Percentiles rank a stretch among this genome's conserved stretches.
These are phyloP conservation scores for Niveomyces coronatus DNA, from an alignment of 2,329 filamentous ascomycete species.

Conservation along the genomic window DNA sequence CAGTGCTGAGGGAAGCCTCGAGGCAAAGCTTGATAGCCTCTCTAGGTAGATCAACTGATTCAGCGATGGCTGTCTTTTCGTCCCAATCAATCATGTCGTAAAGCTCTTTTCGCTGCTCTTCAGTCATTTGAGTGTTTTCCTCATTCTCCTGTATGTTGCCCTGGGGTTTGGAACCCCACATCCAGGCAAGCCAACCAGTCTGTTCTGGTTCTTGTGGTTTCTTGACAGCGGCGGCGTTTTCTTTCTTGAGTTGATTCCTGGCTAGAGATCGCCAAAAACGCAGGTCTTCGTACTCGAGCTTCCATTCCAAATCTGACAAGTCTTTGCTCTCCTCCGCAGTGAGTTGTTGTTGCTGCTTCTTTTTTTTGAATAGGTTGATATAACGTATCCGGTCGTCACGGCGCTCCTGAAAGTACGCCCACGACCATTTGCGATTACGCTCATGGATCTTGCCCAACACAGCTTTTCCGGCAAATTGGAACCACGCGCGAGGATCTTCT, in stretches of 20 bases:
- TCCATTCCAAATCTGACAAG: constrained; percentile 68
- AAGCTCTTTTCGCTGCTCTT: constrained; percentile 90
- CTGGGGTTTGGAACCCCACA: constrained; percentile 72
- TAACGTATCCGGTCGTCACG: constrained; percentile 83
- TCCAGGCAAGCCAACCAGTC: constrained; percentile 85
- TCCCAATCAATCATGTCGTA: constrained; percentile 98
- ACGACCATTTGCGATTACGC: constrained; percentile 84
- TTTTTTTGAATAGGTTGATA: constrained; percentile 93
- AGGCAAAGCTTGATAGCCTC: constrained; percentile 90
- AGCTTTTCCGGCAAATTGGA: constrained; percentile 81
- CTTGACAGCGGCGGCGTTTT: constrained; percentile 83
- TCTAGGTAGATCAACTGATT: constrained; percentile 78
- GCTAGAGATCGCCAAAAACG: constrained; percentile 95
- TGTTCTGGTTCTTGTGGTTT: constrained; percentile 48
- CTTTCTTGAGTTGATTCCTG: constrained; percentile 87
- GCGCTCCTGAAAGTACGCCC: constrained; percentile 89
- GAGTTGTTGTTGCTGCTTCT: constrained; percentile 64
- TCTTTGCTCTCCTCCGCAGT: constrained; percentile 61
- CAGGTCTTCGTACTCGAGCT: constrained; percentile 86
- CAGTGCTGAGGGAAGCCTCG: constrained; percentile 85
- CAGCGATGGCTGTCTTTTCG: constrained; percentile 81
- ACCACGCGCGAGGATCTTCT: constrained; percentile 86
- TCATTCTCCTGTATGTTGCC: constrained; percentile 45
- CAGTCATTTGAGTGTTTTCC: constrained; percentile 80
- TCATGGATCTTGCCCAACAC: constrained; percentile 93